Percentiles rank a stretch among this genome's conserved stretches.
These are phyloP conservation scores for Pseudohyphozyma bogoriensis DNA, from an alignment of 768 basidiomycete genomes.

Conservation along the genomic window DNA sequence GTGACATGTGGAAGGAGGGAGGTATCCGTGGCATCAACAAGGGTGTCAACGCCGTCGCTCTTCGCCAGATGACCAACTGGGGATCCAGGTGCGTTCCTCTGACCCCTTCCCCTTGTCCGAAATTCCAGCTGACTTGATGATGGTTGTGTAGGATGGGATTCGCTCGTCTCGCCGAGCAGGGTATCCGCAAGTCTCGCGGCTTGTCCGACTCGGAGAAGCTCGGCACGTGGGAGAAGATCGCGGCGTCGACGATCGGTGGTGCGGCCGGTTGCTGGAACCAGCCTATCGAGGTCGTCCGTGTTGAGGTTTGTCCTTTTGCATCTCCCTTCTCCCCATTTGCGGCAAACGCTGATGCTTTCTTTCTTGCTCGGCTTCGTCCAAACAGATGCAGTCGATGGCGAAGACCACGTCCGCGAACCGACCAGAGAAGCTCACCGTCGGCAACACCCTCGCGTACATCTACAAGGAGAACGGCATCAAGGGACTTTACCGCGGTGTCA, in stretches of 20 bases:
- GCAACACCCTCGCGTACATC: slow-evolving; percentile 75
- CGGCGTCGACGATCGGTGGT: slow-evolving; percentile 70
- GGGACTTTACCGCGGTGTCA: slow-evolving; percentile 93
- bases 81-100: slow-evolving; percentile 36
- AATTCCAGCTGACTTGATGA: slow-evolving; percentile 11
- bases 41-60: slow-evolving; percentile 67
- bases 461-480: slow-evolving; percentile 94
- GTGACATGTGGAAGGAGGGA: slow-evolving; percentile 84
- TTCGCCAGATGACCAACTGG: slow-evolving; percentile 44
- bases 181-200: slow-evolving; percentile 66
- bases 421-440: slow-evolving; percentile 80
- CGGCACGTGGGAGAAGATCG: slow-evolving; percentile 71
- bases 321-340: slow-evolving; percentile 5
- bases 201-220: slow-evolving; percentile 66
- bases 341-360: background rate
- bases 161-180: slow-evolving; percentile 76
- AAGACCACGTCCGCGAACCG: slow-evolving; percentile 65
- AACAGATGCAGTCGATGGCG: slow-evolving; percentile 97
- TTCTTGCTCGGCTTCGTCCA: background rate
- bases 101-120: too few species aligned
- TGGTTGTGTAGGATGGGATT: slow-evolving; percentile 97
- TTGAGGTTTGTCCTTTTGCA: slow-evolving; percentile 53
- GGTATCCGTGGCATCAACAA: slow-evolving; percentile 96
- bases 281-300: slow-evolving; percentile 59
- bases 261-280: slow-evolving; percentile 99